Evolutionary conservation across 768 basidiomycete genomes (phyloP).

Genomic region (Termitomyces sp.): DNA sequence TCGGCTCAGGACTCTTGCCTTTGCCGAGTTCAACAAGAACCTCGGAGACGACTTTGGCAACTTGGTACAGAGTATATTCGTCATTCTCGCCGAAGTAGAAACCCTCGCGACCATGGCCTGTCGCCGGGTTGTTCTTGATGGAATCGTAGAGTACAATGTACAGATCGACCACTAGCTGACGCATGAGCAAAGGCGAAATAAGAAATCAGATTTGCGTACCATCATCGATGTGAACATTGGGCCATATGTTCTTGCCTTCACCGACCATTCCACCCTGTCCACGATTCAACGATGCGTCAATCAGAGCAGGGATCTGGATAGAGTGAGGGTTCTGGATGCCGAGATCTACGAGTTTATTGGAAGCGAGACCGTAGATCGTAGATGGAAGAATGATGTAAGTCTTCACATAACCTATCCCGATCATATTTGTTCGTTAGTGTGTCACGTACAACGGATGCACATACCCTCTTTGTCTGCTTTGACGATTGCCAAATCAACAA

Average conservation of each 20-base stretch:
- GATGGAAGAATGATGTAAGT: slow-evolving; percentile 50
- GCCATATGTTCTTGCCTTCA: slow-evolving; percentile 57
- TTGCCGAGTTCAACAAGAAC: slow-evolving; percentile 35
- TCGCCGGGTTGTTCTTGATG: slow-evolving; percentile 22
- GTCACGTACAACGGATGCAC: background rate
- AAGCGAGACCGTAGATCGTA: slow-evolving; percentile 58
- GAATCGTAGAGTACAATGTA: slow-evolving; percentile 35
- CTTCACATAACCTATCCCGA: slow-evolving; percentile 40
- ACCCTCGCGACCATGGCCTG: slow-evolving; percentile 46
- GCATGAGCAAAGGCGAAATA: background rate
- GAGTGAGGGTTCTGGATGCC: slow-evolving; percentile 55
- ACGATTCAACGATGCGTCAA: slow-evolving; percentile 42
- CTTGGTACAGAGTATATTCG: slow-evolving; percentile 41
- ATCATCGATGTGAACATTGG: slow-evolving; percentile 52
- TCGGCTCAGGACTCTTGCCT: slow-evolving; percentile 35
- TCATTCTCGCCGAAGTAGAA: slow-evolving; percentile 53
- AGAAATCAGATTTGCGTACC: slow-evolving; percentile 25
- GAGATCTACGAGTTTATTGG: slow-evolving; percentile 41
- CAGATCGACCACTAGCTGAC: slow-evolving; percentile 30
- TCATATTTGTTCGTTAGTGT: background rate
- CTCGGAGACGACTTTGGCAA: slow-evolving; percentile 36
- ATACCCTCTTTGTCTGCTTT: slow-evolving; percentile 47
- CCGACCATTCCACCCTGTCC: slow-evolving; percentile 54
- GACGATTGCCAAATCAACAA: slow-evolving; percentile 45
- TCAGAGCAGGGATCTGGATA: slow-evolving; percentile 45